Evolutionary conservation across 805 yeast species (phyloP).

Genomic region (Wickerhamiella siamensis): DNA sequence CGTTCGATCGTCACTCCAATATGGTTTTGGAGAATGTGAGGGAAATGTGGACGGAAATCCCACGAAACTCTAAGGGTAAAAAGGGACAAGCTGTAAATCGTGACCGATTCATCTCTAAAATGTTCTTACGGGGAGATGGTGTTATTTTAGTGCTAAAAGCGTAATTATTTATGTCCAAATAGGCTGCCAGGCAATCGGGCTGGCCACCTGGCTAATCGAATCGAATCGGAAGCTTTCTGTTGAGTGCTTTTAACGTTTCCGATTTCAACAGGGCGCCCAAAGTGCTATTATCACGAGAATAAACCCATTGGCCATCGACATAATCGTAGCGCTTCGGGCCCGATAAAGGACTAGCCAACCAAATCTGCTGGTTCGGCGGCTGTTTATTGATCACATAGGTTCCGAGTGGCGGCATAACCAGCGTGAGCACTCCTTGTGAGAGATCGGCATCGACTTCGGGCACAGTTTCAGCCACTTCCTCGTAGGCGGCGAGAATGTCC

Average conservation of each 20-base stretch:
- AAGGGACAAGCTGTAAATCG: conserved; percentile 49
- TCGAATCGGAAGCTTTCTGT: conserved; percentile 12
- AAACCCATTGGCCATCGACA: conserved; percentile 61
- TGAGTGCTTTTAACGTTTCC: conserved; percentile 30
- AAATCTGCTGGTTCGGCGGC: conserved; percentile 93
- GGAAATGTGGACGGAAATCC: conserved; percentile 62
- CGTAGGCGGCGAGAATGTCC: conserved; percentile 48
- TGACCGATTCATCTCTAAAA: conserved; percentile 73
- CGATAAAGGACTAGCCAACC: conserved; percentile 86
- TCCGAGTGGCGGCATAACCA: conserved; percentile 57
- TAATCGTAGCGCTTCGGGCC: conserved; percentile 83
- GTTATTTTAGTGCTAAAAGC: conserved; percentile 52
- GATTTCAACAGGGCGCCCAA: conserved; percentile 34
- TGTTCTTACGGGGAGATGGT: conserved; percentile 91
- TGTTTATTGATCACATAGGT: conserved; percentile 89
- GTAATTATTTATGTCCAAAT: too few relatives aligned
- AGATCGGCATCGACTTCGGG: conserved; percentile 65
- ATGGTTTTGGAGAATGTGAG: conserved; percentile 85
- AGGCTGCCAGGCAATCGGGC: too few relatives aligned
- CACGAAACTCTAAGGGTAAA: conserved; percentile 52
- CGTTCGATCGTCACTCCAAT: conserved; percentile 92
- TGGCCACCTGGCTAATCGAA: too few relatives aligned
- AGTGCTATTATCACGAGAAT: conserved; percentile 46
- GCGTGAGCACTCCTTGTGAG: conserved; percentile 73
- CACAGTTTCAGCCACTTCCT: conserved; percentile 43